Base-by-base conservation (phyloP, 805 yeast genomes). In the Candida ovalis region DNA sequence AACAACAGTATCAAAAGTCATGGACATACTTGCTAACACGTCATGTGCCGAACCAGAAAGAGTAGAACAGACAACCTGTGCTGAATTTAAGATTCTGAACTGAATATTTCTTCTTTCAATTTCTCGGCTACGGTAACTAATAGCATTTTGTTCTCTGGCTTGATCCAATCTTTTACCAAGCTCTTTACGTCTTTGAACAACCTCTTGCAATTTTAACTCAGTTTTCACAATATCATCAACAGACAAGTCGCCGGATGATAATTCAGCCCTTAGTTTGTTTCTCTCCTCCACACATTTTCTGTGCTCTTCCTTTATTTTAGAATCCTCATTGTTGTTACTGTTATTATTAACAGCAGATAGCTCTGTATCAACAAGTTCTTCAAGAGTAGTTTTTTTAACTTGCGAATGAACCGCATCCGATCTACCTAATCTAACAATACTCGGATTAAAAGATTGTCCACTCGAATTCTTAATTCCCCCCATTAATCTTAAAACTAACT, bases 21-120 rank as follows among this genome's bases (percentile, higher is more conserved):
- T 76, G 9, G 89, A 82, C 61, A 92, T 69, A 39, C 82, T 76
- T 0, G 89, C 82, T 37, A 92, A 74, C 50, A 89, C 80, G 53
- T 88, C 94, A 69, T 90, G 96, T 0, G 98, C 97, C 3, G 97
- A 81, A 25, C 97, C 98, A 0, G 97, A 91, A 30, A 92, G 71
- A 0, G 99, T 92, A 0, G 97, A 77, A 61, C 98, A 94, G 17
- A 92, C 86, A 41, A 94, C 82, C 52, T 91, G 88, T 15, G 97
- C 90, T 12, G 78, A 79, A 27, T 76, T 75, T 48, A 92, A 69
- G 25, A 91, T 76, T 49, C 81, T 80, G 13, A 83, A 83, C 61
- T 91, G 97, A 6, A 82, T 70, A 51, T 82, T 82, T 50, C 95
- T 73, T 62, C 85, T 80, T 54, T 86, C 88, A 42, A 86, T 77